phyloP scores from a whole-genome alignment of 371 early-diverging fungal genomes.

The Globomyces sp. region DNA sequence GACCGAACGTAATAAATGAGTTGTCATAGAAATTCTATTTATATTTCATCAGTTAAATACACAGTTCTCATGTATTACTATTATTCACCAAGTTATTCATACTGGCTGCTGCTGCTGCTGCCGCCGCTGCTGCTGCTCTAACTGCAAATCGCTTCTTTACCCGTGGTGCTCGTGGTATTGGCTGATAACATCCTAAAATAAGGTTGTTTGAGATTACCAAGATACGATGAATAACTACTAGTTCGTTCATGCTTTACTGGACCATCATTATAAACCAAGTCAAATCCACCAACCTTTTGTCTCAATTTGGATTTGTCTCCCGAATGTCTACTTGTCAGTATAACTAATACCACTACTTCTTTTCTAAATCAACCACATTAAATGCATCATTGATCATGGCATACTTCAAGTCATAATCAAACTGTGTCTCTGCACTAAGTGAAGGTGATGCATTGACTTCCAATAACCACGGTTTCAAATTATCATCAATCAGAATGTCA shows the following conservation, averaged over 20 bases:
- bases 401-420: slow-evolving; percentile 57
- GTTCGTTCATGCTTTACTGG: slow-evolving; percentile 54
- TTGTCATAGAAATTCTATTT: too few species aligned
- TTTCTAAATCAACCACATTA: slow-evolving; percentile 55
- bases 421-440: slow-evolving; percentile 56
- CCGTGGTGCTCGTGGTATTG: slow-evolving; percentile 47
- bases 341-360: slow-evolving; percentile 24
- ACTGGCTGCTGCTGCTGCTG: too few species aligned
- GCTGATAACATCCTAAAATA: slow-evolving; percentile 42
- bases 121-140: not conserved
- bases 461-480: slow-evolving; percentile 59
- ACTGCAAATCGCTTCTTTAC: slow-evolving; percentile 40
- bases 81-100: too few species aligned
- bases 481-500: slow-evolving; percentile 56
- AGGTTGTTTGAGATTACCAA: slow-evolving; percentile 30
- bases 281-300: slow-evolving; percentile 56
- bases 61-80: too few species aligned
- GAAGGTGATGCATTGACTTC: slow-evolving; percentile 62
- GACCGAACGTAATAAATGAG: too few species aligned
- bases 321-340: not conserved
- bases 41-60: too few species aligned
- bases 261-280: slow-evolving; percentile 58
- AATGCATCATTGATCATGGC: slow-evolving; percentile 56
- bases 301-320: slow-evolving; percentile 32
- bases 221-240: slow-evolving; percentile 44